A percentile compares a stretch with the other conserved stretches of the same genome.
These are phyloP conservation scores for Gamsiella multidivaricata DNA, from an alignment of 192 early-diverging fungal species.

Conservation along the genomic window DNA sequence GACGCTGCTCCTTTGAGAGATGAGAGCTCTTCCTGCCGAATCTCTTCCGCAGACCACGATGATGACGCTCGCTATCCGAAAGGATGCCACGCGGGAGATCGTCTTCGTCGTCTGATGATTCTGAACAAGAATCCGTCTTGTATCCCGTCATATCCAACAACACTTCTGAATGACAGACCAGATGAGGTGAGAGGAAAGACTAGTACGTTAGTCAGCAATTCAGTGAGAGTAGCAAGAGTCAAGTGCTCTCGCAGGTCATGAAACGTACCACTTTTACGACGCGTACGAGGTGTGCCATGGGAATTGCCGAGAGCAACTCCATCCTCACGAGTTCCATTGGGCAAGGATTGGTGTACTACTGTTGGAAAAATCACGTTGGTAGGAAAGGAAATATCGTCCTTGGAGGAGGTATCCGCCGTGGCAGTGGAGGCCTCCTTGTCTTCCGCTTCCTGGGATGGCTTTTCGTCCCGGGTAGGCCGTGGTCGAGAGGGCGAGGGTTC, in stretches of 20 bases:
- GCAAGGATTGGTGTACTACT: constrained; percentile 29
- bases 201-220: not conserved
- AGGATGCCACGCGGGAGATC: constrained; percentile 49
- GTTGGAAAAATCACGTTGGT: constrained; percentile 33
- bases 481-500: not conserved
- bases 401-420: not conserved
- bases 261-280: constrained; percentile 52
- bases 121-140: constrained; percentile 53
- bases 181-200: not conserved
- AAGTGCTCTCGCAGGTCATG: too few species aligned
- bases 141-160: constrained; percentile 65
- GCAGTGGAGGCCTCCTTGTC: not conserved
- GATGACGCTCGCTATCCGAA: constrained; percentile 45
- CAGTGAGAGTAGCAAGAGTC: not conserved
- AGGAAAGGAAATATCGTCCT: constrained; percentile 13
- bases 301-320: too few species aligned
- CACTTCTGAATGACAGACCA: constrained; percentile 14
- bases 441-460: not conserved
- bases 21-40: constrained; percentile 25
- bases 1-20: constrained; percentile 38
- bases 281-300: not conserved
- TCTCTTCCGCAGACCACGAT: constrained; percentile 27
- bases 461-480: not conserved
- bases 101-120: constrained; percentile 44
- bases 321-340: not conserved